Conservation (phyloP, 352 stramenopile species). For the Blastocystis sp. region DNA sequence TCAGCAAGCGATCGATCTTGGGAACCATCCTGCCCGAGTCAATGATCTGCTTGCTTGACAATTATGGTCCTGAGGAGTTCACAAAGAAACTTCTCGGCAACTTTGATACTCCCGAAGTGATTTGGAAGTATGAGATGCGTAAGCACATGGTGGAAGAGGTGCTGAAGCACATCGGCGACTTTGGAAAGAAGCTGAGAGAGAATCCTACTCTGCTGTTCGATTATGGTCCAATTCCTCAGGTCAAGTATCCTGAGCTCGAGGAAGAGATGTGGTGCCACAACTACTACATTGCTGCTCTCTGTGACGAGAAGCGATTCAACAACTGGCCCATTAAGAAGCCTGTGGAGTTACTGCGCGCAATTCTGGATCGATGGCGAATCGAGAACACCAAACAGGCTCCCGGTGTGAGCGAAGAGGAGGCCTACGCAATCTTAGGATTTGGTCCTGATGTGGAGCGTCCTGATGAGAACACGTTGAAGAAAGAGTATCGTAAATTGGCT, state of each 20-base stretch:
- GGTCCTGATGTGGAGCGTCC: conserved; percentile 17
- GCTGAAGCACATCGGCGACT: conserved; percentile 82
- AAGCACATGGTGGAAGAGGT: conserved; percentile 79
- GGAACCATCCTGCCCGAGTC: conserved; percentile 78
- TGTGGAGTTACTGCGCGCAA: conserved; percentile 75
- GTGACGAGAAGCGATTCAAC: conserved; percentile 72
- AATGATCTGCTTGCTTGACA: conserved; percentile 80
- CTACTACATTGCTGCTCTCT: conserved; percentile 85
- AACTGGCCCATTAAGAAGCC: conserved; percentile 78
- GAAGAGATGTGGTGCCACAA: conserved; percentile 85
- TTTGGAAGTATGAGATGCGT: conserved; percentile 87
- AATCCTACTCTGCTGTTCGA: conserved; percentile 79
- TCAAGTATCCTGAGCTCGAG: conserved; percentile 79
- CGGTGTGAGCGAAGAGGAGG: conserved; percentile 66
- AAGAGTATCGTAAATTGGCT: conserved; percentile 68
- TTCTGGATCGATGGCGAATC: conserved; percentile 75
- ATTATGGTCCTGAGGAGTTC: conserved; percentile 76
- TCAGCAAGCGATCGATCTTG: conserved; percentile 75
- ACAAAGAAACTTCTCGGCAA: conserved; percentile 79
- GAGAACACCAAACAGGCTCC: conserved; percentile 70
- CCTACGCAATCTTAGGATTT: conserved; percentile 68
- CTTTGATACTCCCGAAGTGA: conserved; percentile 79
- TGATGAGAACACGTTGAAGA: conserved; percentile 65
- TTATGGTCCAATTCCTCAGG: conserved; percentile 82
- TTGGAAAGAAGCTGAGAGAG: conserved; percentile 77